A percentile compares a stretch with the other conserved stretches of the same genome.
Evolutionary conservation across 208 protist species (phyloP).

Genomic region (Histomonas meleagridis): DNA sequence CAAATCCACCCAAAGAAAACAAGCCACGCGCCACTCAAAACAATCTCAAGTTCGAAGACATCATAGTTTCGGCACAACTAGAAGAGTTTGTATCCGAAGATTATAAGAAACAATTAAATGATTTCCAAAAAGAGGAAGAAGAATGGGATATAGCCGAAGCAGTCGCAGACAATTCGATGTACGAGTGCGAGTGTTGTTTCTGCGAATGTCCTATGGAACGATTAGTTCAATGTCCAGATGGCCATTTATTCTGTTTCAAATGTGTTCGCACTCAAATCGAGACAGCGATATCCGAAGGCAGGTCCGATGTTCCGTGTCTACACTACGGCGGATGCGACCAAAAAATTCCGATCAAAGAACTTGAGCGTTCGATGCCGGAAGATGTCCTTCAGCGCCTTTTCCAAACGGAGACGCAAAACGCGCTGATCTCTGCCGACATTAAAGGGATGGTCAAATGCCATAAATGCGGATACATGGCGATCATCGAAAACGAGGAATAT

Average conservation of each 20-base stretch:
- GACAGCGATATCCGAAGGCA: slow-evolving; percentile 5
- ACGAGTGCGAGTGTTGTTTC: background rate
- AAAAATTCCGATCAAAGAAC: background rate
- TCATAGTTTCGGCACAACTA: background rate
- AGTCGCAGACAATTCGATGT: background rate
- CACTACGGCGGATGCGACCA: background rate
- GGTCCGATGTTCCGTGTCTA: background rate
- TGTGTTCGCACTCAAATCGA: background rate
- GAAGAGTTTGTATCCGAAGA: no score
- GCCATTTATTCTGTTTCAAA: background rate
- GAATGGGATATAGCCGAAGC: background rate
- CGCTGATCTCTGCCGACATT: background rate
- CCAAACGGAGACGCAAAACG: background rate
- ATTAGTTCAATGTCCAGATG: slow-evolving; percentile 6
- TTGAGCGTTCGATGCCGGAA: background rate
- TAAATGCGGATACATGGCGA: slow-evolving; percentile 15
- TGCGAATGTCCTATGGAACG: background rate
- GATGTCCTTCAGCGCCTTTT: background rate
- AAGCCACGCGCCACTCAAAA: background rate
- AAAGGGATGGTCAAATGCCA: background rate
- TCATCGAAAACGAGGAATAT: no score
- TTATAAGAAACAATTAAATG: background rate
- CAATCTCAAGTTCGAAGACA: background rate
- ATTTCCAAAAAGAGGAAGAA: background rate
- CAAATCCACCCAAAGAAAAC: no score